These are phyloP conservation scores for Elongisporangium anandrum DNA, from an alignment of 352 stramenopile species.

Conservation along the genomic window DNA sequence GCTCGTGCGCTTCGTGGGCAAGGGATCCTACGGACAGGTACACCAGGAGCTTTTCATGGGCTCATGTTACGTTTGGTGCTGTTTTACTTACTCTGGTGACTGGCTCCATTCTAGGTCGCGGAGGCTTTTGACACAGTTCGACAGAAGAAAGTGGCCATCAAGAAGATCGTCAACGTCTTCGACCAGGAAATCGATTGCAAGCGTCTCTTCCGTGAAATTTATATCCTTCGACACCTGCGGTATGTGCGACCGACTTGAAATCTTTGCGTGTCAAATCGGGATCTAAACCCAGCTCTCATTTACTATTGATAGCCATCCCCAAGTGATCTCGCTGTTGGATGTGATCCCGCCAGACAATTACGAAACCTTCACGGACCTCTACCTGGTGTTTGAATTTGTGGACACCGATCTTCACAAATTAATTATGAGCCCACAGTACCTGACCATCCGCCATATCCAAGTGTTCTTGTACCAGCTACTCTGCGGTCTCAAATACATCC, in stretches of 20 bases:
- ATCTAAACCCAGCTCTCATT: not conserved
- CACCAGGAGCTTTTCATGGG: not conserved
- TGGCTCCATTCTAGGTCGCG: conserved; percentile 29
- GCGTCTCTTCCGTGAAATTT: conserved; percentile 83
- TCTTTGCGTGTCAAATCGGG: not conserved
- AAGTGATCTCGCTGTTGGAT: conserved; percentile 82
- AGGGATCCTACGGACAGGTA: conserved; percentile 85
- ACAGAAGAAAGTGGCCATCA: conserved; percentile 85
- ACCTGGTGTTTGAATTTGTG: conserved; percentile 92
- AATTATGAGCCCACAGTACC: conserved; percentile 91
- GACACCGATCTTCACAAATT: conserved; percentile 94
- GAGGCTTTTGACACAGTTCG: conserved; percentile 77
- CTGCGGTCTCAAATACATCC: conserved; percentile 95
- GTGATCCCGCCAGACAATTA: conserved; percentile 82
- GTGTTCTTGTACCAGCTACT: conserved; percentile 97
- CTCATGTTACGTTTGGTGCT: not conserved
- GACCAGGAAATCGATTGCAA: conserved; percentile 88
- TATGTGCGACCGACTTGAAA: conserved; percentile 13
- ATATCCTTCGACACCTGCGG: conserved; percentile 82
- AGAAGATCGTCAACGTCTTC: conserved; percentile 89
- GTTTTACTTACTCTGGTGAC: conserved; percentile 3
- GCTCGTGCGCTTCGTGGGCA: conserved; percentile 74
- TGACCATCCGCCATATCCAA: conserved; percentile 95
- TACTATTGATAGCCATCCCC: conserved; percentile 38
- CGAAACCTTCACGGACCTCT: conserved; percentile 87